These are phyloP conservation scores for Emmonsiellopsis sp. DNA, from an alignment of 2,329 filamentous ascomycete genomes.

Conservation along the genomic window DNA sequence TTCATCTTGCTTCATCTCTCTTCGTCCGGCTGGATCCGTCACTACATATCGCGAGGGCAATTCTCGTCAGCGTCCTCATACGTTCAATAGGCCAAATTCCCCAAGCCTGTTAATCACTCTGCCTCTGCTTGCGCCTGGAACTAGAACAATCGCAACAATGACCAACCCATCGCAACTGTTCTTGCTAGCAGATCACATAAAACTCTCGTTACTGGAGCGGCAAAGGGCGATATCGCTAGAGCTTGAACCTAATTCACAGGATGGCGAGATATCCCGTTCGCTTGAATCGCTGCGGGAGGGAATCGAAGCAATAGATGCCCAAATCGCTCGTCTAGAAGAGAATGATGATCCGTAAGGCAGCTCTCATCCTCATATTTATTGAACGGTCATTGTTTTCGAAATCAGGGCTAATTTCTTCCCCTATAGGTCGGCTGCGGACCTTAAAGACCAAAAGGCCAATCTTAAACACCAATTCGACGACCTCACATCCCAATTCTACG, in stretches of 20 bases:
- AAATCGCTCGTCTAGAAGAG: constrained; percentile 55
- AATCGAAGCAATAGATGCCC: constrained; percentile 58
- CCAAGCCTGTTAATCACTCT: too few relatives aligned
- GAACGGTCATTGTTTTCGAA: neutral
- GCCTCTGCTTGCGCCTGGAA: too few relatives aligned
- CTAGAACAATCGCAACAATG: constrained; percentile 25
- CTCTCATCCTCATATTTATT: neutral
- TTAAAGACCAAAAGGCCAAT: constrained; percentile 56
- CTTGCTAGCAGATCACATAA: constrained; percentile 92
- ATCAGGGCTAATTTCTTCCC: neutral
- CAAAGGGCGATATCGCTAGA: constrained; percentile 76
- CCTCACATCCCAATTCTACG: constrained; percentile 71
- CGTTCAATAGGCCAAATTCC: too few relatives aligned
- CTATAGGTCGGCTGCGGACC: constrained; percentile 33
- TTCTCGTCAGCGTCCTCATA: too few relatives aligned
- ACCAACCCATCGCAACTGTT: constrained; percentile 65
- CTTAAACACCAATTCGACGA: constrained; percentile 68
- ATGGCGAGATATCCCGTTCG: constrained; percentile 80
- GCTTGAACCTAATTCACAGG: constrained; percentile 69
- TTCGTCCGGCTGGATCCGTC: too few relatives aligned
- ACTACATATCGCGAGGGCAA: too few relatives aligned
- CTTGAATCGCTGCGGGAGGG: constrained; percentile 79
- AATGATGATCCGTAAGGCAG: constrained; percentile 50
- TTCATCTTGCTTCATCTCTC: too few relatives aligned
- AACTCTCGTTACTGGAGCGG: constrained; percentile 86